phyloP scores from a whole-genome alignment of 768 basidiomycete species.

The Agaricus subrufescens region DNA sequence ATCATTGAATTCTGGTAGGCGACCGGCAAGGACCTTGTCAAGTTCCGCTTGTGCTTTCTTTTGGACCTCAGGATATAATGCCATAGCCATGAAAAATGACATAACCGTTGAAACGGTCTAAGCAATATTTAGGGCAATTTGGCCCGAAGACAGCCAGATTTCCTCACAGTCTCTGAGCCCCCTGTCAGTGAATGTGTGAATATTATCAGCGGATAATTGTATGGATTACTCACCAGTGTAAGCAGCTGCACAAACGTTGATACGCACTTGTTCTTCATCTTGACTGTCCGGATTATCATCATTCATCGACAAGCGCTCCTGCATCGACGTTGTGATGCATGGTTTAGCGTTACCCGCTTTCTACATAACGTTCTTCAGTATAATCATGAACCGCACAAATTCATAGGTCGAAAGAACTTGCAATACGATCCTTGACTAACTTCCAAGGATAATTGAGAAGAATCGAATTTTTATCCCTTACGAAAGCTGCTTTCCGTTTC shows the following conservation, averaged over 20 bases:
- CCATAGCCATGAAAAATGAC: slow-evolving; percentile 16
- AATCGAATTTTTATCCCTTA: slow-evolving; percentile 20
- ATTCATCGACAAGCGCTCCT: not conserved
- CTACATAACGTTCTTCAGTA: not conserved
- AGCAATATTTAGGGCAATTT: not conserved
- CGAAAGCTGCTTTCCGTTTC: slow-evolving; percentile 27
- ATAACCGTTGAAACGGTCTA: slow-evolving; percentile 14
- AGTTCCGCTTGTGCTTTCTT: slow-evolving; percentile 13
- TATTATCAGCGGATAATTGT: not conserved
- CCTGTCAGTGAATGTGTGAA: not conserved
- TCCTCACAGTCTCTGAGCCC: slow-evolving; percentile 11
- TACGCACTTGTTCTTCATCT: not conserved
- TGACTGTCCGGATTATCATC: not conserved
- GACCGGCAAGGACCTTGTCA: slow-evolving; percentile 14
- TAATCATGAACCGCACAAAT: no score
- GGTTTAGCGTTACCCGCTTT: not conserved
- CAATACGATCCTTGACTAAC: slow-evolving; percentile 22
- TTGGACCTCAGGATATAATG: slow-evolving; percentile 13
- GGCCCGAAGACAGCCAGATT: not conserved
- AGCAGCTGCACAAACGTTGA: not conserved
- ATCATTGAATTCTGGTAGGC: slow-evolving; percentile 28
- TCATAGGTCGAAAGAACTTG: not conserved
- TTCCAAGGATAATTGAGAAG: slow-evolving; percentile 16
- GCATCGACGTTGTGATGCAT: slow-evolving; percentile 7
- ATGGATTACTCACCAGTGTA: slow-evolving; percentile 2